Conservation (phyloP, 2,329 filamentous ascomycete species). For the Coniochaeta hoffmannii region DNA sequence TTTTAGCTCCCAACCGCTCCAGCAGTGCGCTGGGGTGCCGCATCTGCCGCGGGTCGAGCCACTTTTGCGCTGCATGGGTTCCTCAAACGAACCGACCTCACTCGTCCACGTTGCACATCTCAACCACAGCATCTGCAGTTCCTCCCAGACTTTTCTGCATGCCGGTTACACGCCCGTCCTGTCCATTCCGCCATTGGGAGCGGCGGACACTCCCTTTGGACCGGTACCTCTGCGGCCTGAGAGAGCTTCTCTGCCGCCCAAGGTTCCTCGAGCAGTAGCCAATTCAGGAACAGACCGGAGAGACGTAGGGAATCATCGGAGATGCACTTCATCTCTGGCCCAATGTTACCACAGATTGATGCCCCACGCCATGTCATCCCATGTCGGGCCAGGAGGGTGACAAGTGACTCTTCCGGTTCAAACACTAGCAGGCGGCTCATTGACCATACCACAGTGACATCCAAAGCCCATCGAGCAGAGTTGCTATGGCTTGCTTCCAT, state of each 20-base stretch:
- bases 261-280: not conserved
- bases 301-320: not conserved
- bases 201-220: not conserved
- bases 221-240: not conserved
- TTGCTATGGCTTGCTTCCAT: not conserved
- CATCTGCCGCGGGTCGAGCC: constrained; percentile 1
- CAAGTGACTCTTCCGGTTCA: no score
- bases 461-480: not conserved
- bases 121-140: constrained; percentile 1
- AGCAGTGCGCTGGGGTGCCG: not conserved
- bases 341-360: not conserved
- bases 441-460: no score
- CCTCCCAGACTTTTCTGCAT: not conserved
- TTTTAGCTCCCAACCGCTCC: not conserved
- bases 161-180: not conserved
- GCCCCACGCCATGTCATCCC: not conserved
- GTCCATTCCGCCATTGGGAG: not conserved
- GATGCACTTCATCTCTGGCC: not conserved
- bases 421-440: no score
- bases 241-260: not conserved
- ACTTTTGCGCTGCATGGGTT: not conserved
- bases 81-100: not conserved
- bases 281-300: not conserved
- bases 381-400: not conserved
- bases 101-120: constrained; percentile 5